Base-by-base conservation (phyloP, 1,284 basidiomycete species). In the Microbotryomycetes sp. region DNA sequence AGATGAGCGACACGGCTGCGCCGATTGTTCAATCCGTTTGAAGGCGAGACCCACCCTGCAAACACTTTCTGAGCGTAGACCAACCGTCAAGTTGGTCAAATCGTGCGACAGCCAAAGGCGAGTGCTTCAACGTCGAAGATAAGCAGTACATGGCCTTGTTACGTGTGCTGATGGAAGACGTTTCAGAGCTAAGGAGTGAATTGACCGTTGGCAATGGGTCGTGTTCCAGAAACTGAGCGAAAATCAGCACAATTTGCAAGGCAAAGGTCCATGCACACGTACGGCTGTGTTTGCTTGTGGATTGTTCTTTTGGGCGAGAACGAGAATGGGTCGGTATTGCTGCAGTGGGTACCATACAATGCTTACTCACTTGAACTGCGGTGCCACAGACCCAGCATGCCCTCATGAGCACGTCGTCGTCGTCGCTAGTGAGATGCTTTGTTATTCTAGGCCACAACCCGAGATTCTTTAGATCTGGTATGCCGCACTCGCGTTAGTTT, bases 351-450 rank as follows among this genome's bases (percentile, higher is more conserved):
- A 9, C 26, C 23, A 13, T 2, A 41, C 2, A 45, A 21, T 3
- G 24, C 7, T 26, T 2, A 52, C 67, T 6, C 23, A 70, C 69
- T 58, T 71, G 93, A 2, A 94, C 77, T 0, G 94, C 92, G 0
- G 94, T 97, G 4, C 94, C 94, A 21, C 89, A 81, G 7, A 97
- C 86, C 94, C 94, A 97, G 13, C 92, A 79, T 0, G 86, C 84
- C 60, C 89, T 85, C 53, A 82, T 78, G 67, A 85, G 85, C 31
- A 97, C 82, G 11, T 79, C 78, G 27, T 83, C 80, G 5, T 85
- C 78, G 1, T 83, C 73, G 4, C 82, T 80, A 1, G 78, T 79
- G 31, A 93, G 75, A 9, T 97, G 79, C 4, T 75, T 72, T 46
- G 93, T 82, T 3, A 98, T 74, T 0, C 88, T 85, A 55, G 83